Percentiles rank a stretch among this genome's conserved stretches.
Conservation (phyloP, 2,329 filamentous ascomycete genomes). For the Fusarium nematophilum region DNA sequence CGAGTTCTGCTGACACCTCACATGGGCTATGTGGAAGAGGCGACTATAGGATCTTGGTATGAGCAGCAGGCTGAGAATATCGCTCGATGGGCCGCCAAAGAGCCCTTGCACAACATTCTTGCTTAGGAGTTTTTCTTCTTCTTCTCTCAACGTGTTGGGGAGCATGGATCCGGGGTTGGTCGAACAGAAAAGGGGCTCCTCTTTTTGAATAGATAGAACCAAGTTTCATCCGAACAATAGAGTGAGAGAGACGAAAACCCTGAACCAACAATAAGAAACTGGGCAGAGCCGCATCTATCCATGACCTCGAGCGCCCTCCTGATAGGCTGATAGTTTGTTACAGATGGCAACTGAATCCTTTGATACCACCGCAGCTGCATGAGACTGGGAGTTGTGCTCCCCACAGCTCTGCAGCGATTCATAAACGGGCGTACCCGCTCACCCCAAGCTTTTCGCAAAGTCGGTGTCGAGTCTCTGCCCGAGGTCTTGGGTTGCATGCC, state of each 20-base stretch:
- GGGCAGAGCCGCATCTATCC: conserved; percentile 25
- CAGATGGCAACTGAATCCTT: conserved; percentile 10
- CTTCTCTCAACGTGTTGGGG: not conserved
- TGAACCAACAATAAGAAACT: conserved; percentile 4
- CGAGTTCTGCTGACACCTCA: conserved; percentile 76
- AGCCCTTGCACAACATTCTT: conserved; percentile 37
- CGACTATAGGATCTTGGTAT: conserved; percentile 74
- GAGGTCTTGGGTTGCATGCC: conserved; percentile 15
- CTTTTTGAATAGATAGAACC: conserved; percentile 18
- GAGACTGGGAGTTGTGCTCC: conserved; percentile 6
- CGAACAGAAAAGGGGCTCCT: conserved; percentile 12
- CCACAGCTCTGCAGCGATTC: conserved; percentile 7
- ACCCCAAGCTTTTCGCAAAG: conserved; percentile 4
- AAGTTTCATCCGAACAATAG: conserved; percentile 19
- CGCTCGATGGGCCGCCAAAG: conserved; percentile 58
- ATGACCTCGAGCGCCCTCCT: conserved; percentile 18
- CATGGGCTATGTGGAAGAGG: conserved; percentile 78
- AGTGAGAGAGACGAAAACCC: conserved; percentile 12
- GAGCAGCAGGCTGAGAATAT: conserved; percentile 73
- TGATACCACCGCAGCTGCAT: conserved; percentile 18
- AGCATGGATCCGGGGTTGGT: no score
- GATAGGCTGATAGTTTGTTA: conserved; percentile 28
- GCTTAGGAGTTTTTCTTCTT: conserved; percentile 7
- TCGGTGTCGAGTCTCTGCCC: conserved; percentile 9
- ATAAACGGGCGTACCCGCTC: conserved; percentile 29